phyloP scores from a whole-genome alignment of 257 asterid genomes.

The Nicotiana knightiana region DNA sequence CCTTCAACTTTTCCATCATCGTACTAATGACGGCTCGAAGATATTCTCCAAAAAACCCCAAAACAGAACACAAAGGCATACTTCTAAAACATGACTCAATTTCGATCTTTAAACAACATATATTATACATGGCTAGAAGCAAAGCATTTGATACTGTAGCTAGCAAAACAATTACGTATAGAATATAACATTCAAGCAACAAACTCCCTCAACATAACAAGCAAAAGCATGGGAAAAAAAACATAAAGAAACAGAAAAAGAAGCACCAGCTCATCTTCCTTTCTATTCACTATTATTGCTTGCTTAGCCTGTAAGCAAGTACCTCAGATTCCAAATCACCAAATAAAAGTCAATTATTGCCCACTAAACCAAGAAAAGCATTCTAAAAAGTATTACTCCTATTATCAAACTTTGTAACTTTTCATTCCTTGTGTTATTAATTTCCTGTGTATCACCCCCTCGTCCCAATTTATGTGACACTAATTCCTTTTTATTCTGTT shows the following conservation, averaged over 20 bases:
- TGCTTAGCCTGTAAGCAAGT: conserved; percentile 61
- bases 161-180: conserved; percentile 16
- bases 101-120: conserved; percentile 31
- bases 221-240: conserved; percentile 20
- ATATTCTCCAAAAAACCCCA: conserved; percentile 24
- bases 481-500: no score
- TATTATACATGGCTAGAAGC: conserved; percentile 20
- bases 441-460: not conserved
- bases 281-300: conserved; percentile 24
- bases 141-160: conserved; percentile 23
- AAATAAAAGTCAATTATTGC: conserved; percentile 26
- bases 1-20: conserved; percentile 44
- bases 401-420: not conserved
- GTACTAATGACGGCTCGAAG: conserved; percentile 22
- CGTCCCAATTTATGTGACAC: no score
- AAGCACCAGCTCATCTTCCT: not conserved
- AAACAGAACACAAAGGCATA: conserved; percentile 29
- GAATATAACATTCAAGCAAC: conserved; percentile 14
- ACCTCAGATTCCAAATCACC: conserved; percentile 41
- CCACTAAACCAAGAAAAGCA: conserved; percentile 20
- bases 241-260: conserved; percentile 20
- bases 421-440: not conserved
- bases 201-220: conserved; percentile 21
- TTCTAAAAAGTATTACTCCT: not conserved
- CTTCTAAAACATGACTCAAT: conserved; percentile 32